Evolutionary conservation across 2,329 filamentous ascomycete genomes (phyloP), one percentile per base, ranked within the genome.

Genomic region (Purpureocillium takamizusanense): DNA sequence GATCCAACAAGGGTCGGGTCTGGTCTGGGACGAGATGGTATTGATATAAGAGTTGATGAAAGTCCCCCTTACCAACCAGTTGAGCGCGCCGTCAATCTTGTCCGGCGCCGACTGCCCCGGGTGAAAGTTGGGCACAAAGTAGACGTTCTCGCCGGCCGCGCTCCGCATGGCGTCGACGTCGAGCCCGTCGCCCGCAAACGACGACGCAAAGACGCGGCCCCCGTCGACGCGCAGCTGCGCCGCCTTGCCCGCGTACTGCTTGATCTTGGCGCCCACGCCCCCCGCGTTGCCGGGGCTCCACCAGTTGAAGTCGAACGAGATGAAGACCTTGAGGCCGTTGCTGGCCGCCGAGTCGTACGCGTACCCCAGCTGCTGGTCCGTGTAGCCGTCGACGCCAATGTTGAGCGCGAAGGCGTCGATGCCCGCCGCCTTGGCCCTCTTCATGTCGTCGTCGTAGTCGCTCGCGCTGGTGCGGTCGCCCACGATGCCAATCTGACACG

Each of bases 231-330:
- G 59, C 29, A 75, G 66, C 47, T 76, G 70, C 1, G 63, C 68
- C 0, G 65, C 51, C 2, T 54, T 52, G 15, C 49, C 51, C 3
- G 57, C 63, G 41, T 71, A 76, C 41, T 66, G 53, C 11, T 60
- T 61, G 39, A 74, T 60, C 48, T 67, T 69, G 33, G 55, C 49
- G 2, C 67, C 70, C 14, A 69, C 62, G 11, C 53, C 56, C 7
- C 51, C 53, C 2, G 61, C 60, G 31, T 69, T 52, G 10, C 49
- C 42, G 7, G 41, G 37, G 9, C 50, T 48, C 54, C 61, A 70
- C 63, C 66, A 66, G 55, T 72, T 71, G 51, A 72, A 74, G 55
- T 76, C 72, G 43, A 76, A 76, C 1, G 71, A 75, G 44, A 76
- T 65, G 39, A 76, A 74, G 12, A 74, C 67, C 39, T 72, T 71